A percentile compares a stretch with the other conserved stretches of the same genome.
phyloP scores from a whole-genome alignment of 176 grass and related monocot genomes.

The Carex scoparia region DNA sequence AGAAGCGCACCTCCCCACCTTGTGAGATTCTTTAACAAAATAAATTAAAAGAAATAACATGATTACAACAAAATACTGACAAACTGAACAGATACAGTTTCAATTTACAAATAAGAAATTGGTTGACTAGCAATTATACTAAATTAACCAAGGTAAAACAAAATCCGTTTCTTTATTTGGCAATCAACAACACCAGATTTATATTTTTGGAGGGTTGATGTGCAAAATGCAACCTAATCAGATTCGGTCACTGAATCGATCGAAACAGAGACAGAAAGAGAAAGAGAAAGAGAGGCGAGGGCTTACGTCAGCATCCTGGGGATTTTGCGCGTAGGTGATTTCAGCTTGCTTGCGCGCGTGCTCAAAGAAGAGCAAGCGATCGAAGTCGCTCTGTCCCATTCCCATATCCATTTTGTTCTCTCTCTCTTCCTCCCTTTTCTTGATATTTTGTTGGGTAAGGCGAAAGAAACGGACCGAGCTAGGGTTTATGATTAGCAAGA shows the following conservation, averaged over 20 bases:
- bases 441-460: not conserved
- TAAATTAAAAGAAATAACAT: not conserved
- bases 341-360: slow-evolving; percentile 39
- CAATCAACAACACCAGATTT: not conserved
- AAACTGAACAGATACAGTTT: not conserved
- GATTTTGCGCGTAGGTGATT: slow-evolving; percentile 28
- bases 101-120: not conserved
- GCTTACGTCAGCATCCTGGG: slow-evolving; percentile 43
- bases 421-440: not conserved
- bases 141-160: not conserved
- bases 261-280: not conserved
- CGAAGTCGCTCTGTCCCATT: slow-evolving; percentile 31
- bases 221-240: not conserved
- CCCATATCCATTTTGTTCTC: slow-evolving; percentile 31
- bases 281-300: not conserved
- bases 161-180: not conserved
- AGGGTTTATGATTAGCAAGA: slow-evolving; percentile 11
- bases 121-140: not conserved
- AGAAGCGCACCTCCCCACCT: slow-evolving; percentile 47
- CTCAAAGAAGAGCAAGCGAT: slow-evolving; percentile 42
- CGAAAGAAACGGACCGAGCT: not conserved
- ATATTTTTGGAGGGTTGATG: not conserved
- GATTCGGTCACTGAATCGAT: not conserved
- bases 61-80: not conserved
- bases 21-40: slow-evolving; percentile 38